These are phyloP conservation scores for Saturnispora hagleri DNA, from an alignment of 805 yeast species.

Conservation along the genomic window DNA sequence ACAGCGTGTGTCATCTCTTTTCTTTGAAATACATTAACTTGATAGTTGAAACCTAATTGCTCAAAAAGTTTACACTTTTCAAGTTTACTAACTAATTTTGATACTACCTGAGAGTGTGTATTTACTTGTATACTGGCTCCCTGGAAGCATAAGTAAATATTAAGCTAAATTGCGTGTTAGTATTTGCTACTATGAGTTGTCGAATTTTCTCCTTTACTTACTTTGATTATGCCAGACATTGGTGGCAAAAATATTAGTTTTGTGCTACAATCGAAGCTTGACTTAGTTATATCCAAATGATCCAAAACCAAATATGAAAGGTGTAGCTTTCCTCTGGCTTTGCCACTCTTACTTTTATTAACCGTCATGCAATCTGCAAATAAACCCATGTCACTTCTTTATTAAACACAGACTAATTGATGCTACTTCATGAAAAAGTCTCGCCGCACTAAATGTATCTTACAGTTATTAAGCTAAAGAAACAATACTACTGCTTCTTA, in stretches of 20 bases:
- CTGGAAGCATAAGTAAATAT: background rate
- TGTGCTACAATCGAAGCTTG: background rate
- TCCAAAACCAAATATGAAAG: background rate
- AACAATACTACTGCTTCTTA: no score
- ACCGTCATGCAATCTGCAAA: background rate
- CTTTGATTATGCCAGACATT: background rate
- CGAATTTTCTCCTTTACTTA: background rate
- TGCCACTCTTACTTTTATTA: background rate
- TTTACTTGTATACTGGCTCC: background rate
- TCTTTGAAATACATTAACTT: background rate
- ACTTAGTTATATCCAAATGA: background rate
- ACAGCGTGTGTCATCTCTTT: background rate
- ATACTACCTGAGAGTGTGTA: background rate
- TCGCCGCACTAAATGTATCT: no score
- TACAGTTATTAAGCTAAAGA: no score
- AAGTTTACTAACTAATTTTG: background rate
- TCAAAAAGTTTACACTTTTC: background rate
- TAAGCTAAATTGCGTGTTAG: background rate
- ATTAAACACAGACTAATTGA: background rate
- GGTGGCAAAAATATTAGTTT: conserved; percentile 4
- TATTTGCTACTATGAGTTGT: background rate
- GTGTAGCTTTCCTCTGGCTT: background rate
- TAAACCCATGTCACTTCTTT: background rate
- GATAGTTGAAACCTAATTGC: background rate
- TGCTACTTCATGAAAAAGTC: no score